Evolutionary conservation across 371 early-diverging fungal species (phyloP).

Genomic region (Neoconidiobolus thromboides): DNA sequence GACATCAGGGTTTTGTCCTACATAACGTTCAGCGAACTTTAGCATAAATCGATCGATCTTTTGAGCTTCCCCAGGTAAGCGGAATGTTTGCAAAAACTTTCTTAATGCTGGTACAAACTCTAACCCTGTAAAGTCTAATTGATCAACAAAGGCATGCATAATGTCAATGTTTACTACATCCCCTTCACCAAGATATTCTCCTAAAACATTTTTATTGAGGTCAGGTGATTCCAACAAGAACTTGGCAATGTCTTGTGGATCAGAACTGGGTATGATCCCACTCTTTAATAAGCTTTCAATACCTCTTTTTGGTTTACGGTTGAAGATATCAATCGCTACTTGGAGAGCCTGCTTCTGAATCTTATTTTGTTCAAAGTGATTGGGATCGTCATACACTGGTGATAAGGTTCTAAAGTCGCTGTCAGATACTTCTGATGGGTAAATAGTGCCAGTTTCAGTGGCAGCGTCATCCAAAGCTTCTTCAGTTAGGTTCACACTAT

Average conservation of each 20-base stretch:
- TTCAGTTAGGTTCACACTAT: background rate
- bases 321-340: slow-evolving; percentile 63
- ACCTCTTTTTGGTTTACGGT: slow-evolving; percentile 49
- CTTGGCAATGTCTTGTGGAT: slow-evolving; percentile 39
- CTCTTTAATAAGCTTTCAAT: slow-evolving; percentile 43
- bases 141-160: slow-evolving; percentile 90
- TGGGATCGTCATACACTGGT: slow-evolving; percentile 25
- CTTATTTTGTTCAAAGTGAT: slow-evolving; percentile 53
- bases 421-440: background rate
- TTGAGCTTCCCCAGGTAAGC: slow-evolving; percentile 95
- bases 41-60: slow-evolving; percentile 96
- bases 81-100: slow-evolving; percentile 77
- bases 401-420: slow-evolving; percentile 1
- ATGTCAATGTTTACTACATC: slow-evolving; percentile 70
- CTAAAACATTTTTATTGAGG: slow-evolving; percentile 66
- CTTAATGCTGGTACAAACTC: slow-evolving; percentile 71
- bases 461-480: background rate
- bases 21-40: slow-evolving; percentile 87
- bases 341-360: slow-evolving; percentile 58
- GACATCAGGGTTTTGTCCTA: slow-evolving; percentile 46
- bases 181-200: slow-evolving; percentile 90
- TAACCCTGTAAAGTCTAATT: slow-evolving; percentile 60
- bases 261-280: slow-evolving; percentile 33
- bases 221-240: slow-evolving; percentile 59
- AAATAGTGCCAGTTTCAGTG: background rate